Base-by-base conservation (phyloP, 805 yeast genomes). In the Lachancea kluyveri region DNA sequence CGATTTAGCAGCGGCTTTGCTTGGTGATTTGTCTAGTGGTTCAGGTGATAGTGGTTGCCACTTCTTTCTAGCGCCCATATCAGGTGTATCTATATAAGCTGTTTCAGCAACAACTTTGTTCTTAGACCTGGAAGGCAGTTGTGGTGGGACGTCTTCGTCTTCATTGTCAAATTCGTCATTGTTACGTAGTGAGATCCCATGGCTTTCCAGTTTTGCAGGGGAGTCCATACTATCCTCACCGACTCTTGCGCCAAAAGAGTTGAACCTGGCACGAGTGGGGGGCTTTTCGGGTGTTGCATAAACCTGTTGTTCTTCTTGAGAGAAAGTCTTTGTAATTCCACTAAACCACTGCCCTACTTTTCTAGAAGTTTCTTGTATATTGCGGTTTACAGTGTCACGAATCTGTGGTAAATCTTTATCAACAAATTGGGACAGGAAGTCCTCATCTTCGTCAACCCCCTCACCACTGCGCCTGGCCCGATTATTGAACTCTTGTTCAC, bases 301-400 rank as follows among this genome's bases (percentile, higher is more conserved):
- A 11, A 29, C 22, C n/a, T n/a, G 33, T 8, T 33, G 42, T 13
- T 36, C 44, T 31, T 48, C 43, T 26, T 48, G 51, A 17, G 36
- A 25, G 40, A 45, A 38, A 23, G 35, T 50, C 24, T 45, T 52
- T 19, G 41, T 43, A 25, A 84, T 50, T 10, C 77, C 83, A 39
- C 73, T 73, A 29, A 84, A 74, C 95, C 95, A 87, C 10, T 77
- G 71, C 40, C 81, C 79, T 37, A 87, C 74, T 34, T 80, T 79
- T 28, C 72, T 66, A 35, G 79, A 74, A 2, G 95, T 86, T 46
- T 85, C 95, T 47, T 80, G 87, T 27, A 87, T 67, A 13, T 90
- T 86, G 49, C 79, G 79, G 25, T 72, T 66, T 32, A 88, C 69
- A 31, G 77, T 72, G 35, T 79, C 81, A 50, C 73, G 77, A 44